Conservation (phyloP, 495 filamentous ascomycete genomes). For the Extremus antarcticus region DNA sequence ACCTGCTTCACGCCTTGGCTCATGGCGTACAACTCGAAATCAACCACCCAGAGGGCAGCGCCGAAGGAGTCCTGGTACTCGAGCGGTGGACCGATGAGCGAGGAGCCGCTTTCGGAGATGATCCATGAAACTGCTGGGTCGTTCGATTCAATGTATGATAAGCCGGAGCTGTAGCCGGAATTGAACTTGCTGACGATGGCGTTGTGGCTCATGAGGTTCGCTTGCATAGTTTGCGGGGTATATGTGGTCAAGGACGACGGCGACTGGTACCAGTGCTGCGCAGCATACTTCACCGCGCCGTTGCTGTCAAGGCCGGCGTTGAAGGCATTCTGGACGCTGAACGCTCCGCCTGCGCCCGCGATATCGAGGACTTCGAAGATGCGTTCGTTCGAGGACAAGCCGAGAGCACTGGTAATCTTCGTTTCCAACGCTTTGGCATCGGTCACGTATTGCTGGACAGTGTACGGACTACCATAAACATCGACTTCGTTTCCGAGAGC, state of each 20-base stretch:
- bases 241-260: background rate
- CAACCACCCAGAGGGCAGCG: constrained; percentile 16
- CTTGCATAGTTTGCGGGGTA: constrained; percentile 3
- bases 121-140: constrained; percentile 3
- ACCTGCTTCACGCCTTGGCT: constrained; percentile 11
- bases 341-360: background rate
- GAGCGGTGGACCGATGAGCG: constrained; percentile 1
- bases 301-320: constrained; percentile 13
- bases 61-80: constrained; percentile 7
- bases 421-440: constrained; percentile 6
- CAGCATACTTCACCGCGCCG: constrained; percentile 16
- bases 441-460: constrained; percentile 10
- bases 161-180: background rate
- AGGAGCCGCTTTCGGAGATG: constrained; percentile 11
- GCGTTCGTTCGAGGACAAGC: background rate
- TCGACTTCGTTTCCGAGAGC: constrained; percentile 23
- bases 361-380: constrained; percentile 23
- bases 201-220: constrained; percentile 21
- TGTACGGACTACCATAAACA: constrained; percentile 4
- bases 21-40: constrained; percentile 16
- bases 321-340: background rate
- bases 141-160: background rate
- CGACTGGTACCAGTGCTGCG: constrained; percentile 23
- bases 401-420: constrained; percentile 10
- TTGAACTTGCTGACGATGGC: constrained; percentile 16